Evolutionary conservation across 208 protist genomes (phyloP).

Genomic region (Acanthamoeba polyphaga): DNA sequence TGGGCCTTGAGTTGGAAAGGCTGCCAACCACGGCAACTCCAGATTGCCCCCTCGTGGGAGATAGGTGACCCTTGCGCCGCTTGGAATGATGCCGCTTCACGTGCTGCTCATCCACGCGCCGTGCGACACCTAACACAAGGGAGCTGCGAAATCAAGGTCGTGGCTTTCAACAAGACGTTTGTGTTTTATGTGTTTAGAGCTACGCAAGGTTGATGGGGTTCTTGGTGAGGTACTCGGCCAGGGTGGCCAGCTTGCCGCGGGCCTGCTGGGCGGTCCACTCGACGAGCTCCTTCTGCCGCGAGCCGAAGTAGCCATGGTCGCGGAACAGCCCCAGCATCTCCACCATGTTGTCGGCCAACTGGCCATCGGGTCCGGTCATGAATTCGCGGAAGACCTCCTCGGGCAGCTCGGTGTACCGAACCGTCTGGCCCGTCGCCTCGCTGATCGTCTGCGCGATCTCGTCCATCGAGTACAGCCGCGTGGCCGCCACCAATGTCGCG

Average conservation of each 20-base stretch:
- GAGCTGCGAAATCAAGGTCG: no score
- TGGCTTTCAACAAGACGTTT: no score
- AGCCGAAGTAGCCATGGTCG: not conserved
- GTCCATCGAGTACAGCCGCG: not conserved
- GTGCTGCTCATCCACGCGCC: no score
- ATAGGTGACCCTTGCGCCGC: no score
- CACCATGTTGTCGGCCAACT: not conserved
- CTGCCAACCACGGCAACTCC: no score
- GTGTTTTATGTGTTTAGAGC: no score
- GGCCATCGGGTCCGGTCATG: not conserved
- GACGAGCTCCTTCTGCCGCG: not conserved
- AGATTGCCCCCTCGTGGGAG: no score
- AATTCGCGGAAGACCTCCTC: not conserved
- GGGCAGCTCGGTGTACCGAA: not conserved
- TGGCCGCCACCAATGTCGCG: not conserved
- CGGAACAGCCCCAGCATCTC: not conserved
- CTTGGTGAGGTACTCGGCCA: not conserved
- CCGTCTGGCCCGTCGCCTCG: not conserved
- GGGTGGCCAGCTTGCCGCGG: not conserved
- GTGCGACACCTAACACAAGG: no score
- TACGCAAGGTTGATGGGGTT: not conserved
- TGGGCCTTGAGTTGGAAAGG: no score
- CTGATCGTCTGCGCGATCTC: not conserved
- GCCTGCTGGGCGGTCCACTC: not conserved
- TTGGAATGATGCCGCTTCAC: no score